Base-by-base conservation (phyloP, 495 filamentous ascomycete genomes). In the Hypoxylon subgilvum region DNA sequence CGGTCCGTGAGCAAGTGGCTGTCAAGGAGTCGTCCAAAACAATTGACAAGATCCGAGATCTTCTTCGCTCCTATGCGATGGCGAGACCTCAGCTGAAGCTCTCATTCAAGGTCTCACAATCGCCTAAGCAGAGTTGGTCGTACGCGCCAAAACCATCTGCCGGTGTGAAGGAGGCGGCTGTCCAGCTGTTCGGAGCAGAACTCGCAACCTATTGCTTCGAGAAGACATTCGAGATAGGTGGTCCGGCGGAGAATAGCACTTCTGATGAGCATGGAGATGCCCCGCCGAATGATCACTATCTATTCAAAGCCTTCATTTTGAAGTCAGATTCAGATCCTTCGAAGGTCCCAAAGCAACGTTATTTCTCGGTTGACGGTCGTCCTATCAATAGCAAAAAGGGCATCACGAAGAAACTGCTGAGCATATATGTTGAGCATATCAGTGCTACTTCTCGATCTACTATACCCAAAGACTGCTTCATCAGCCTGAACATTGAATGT, bases 61-160 rank as follows among this genome's bases (percentile, higher is more conserved):
- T 90, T 31, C 63, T 97, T 13, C 83, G 90, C 68, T 74, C 83
- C 1, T 97, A 96, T 69, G 87, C 86, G 2, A 76, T 96, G 45
- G 84, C 90, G 25, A 83, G 86, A 50, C 86, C 86, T 1, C 67
- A 74, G 1, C 78, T 86, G 17, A 79, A 81, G 48, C 74, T 96
- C 23, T 82, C 79, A 0, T 74, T 97, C 16, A 89, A 82, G 56
- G 79, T 96, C 10, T 66, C 88, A 0, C 87, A 86, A 46, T 79
- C 70, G 31, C 78, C 85, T 19, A 88, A 81, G 30, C 76, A 76
- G 3, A 84, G 85, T 53, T 94, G 86, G 82, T 82, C 79, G 4
- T 96, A 93, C 69, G 83, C 84, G 1, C 89, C 92, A 1, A 79
- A 76, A 22, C 36, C 66, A 5, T 76, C 73, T 44, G 77, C 80